Conservation (phyloP, 192 early-diverging fungal species). For the Coemansia reversa region DNA sequence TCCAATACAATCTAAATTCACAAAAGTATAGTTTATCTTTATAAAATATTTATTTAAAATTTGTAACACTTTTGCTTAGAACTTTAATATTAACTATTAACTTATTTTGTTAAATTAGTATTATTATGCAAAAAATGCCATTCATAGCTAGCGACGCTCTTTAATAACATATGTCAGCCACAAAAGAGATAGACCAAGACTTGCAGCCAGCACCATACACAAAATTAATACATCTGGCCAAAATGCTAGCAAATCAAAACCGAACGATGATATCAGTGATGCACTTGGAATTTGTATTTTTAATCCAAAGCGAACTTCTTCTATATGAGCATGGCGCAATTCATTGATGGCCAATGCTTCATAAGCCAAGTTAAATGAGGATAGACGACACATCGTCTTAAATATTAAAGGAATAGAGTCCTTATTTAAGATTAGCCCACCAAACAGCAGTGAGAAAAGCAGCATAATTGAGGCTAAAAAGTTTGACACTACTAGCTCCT, state of each 20-base stretch:
- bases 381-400: constrained; percentile 58
- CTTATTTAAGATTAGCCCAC: constrained; percentile 86
- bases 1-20: too few relatives aligned
- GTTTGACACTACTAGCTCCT: constrained; percentile 72
- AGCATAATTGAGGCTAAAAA: constrained; percentile 78
- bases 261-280: constrained; percentile 82
- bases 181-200: constrained; percentile 68
- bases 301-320: constrained; percentile 78
- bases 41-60: too few relatives aligned
- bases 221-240: constrained; percentile 77
- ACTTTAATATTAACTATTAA: too few relatives aligned
- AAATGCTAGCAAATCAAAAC: constrained; percentile 77
- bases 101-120: too few relatives aligned
- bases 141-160: constrained; percentile 64
- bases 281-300: constrained; percentile 86
- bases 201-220: constrained; percentile 56
- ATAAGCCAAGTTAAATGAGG: constrained; percentile 88
- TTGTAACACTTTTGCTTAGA: too few relatives aligned
- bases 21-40: too few relatives aligned
- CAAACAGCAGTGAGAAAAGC: constrained; percentile 88
- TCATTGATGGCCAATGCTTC: constrained; percentile 92
- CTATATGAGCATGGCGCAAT: constrained; percentile 72
- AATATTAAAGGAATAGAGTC: constrained; percentile 71
- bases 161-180: constrained; percentile 82
- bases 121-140: too few relatives aligned